Conservation (phyloP, 2,329 filamentous ascomycete species). For the Cordyceps militaris region DNA sequence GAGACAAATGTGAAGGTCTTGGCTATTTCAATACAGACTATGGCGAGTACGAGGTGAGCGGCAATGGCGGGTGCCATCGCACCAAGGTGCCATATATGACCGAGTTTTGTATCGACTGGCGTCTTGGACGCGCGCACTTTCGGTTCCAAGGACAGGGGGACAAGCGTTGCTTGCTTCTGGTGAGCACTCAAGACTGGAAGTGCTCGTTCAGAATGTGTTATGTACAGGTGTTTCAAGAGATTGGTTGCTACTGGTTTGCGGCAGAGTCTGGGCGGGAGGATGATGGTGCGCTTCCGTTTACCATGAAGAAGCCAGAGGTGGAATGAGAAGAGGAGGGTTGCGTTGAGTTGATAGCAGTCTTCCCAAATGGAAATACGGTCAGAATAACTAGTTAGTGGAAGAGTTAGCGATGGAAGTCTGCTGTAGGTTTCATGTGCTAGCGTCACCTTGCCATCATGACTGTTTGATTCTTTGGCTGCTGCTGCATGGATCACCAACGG, state of each 20-base stretch:
- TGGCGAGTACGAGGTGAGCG: conserved; percentile 10
- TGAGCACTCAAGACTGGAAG: background rate
- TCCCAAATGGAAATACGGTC: background rate
- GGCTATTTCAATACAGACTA: conserved; percentile 22
- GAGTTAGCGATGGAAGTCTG: background rate
- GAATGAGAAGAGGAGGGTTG: background rate
- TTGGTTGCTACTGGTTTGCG: background rate
- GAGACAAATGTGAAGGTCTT: conserved; percentile 2
- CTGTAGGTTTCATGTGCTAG: background rate
- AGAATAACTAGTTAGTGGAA: background rate
- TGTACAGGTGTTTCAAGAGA: background rate
- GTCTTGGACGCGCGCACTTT: conserved; percentile 8
- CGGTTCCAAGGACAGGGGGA: conserved; percentile 1
- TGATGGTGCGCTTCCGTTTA: conserved; percentile 1
- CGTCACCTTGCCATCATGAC: background rate
- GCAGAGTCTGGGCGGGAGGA: conserved; percentile 6
- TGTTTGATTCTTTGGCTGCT: background rate
- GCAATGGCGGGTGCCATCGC: conserved; percentile 11
- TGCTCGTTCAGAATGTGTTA: background rate
- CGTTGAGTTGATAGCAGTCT: background rate
- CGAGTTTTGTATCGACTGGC: conserved; percentile 14
- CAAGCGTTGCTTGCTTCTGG: conserved; percentile 12
- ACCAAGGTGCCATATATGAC: conserved; percentile 13
- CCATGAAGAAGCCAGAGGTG: background rate
- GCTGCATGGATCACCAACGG: background rate